Evolutionary conservation across 176 grass and related monocot species (phyloP).

Genomic region (Oryza glaberrima): DNA sequence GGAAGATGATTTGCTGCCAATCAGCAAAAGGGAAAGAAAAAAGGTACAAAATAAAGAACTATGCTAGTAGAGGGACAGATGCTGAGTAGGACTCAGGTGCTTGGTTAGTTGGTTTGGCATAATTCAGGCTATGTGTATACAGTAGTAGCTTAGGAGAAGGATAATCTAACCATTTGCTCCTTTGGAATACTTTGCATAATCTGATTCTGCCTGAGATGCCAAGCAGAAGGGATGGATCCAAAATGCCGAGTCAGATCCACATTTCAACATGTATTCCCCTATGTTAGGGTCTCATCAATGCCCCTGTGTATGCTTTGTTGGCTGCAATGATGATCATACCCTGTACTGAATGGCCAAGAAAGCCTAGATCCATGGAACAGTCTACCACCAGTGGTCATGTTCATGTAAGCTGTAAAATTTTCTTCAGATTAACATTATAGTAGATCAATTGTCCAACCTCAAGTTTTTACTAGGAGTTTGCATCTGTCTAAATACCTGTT

Average conservation of each 20-base stretch:
- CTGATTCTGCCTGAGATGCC: slow-evolving; percentile 41
- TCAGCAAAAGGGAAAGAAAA: background rate
- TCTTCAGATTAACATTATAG: background rate
- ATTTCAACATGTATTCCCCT: background rate
- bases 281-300: background rate
- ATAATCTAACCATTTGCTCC: background rate
- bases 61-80: background rate
- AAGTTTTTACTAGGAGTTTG: background rate
- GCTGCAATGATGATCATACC: slow-evolving; percentile 29
- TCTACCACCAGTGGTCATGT: background rate
- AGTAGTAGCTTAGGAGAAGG: background rate
- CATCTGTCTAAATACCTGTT: background rate
- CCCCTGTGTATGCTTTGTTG: slow-evolving; percentile 14
- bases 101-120: background rate
- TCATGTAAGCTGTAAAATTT: background rate
- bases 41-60: background rate
- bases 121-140: slow-evolving; percentile 23
- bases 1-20: slow-evolving; percentile 36
- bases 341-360: slow-evolving; percentile 2
- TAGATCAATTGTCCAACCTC: background rate
- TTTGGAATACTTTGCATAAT: slow-evolving; percentile 26
- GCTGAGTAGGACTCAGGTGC: slow-evolving; percentile 37
- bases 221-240: background rate
- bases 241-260: slow-evolving; percentile 20
- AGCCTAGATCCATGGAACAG: slow-evolving; percentile 30